Conservation (phyloP, 116 monocot species). For the Zostera marina region DNA sequence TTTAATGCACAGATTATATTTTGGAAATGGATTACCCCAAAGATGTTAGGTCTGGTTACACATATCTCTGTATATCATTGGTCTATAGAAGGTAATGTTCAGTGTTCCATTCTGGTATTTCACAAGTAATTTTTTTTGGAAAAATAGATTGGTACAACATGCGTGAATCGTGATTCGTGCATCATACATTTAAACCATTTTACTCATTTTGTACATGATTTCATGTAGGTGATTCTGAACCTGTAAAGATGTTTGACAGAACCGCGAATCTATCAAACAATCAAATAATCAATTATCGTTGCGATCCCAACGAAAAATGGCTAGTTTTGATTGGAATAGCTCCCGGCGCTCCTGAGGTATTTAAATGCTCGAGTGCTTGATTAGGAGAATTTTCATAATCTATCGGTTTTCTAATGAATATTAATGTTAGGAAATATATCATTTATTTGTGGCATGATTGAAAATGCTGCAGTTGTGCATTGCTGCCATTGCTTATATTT, state of each 20-base stretch:
- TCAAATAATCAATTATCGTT: conserved; percentile 95
- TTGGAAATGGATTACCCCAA: conserved; percentile 98
- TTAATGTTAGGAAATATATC: background rate
- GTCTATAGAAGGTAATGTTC: conserved; percentile 69
- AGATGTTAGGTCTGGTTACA: conserved; percentile 92
- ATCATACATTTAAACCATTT: background rate
- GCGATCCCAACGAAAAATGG: conserved; percentile 97
- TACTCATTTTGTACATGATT: background rate
- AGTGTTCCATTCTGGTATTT: background rate
- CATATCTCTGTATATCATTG: conserved; percentile 94
- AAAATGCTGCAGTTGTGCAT: too few species aligned
- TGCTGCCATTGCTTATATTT: too few species aligned
- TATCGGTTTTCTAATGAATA: background rate
- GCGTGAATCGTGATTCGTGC: background rate
- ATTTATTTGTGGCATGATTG: too few species aligned
- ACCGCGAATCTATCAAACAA: conserved; percentile 85
- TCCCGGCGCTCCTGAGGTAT: conserved; percentile 92
- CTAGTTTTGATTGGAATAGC: conserved; percentile 96
- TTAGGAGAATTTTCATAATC: background rate
- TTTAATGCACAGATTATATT: conserved; percentile 57
- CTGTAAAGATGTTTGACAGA: conserved; percentile 91
- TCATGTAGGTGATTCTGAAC: conserved; percentile 68
- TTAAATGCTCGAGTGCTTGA: conserved; percentile 5
- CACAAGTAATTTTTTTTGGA: background rate
- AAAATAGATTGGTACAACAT: background rate